These are phyloP conservation scores for Ceratocystis papillata DNA, from an alignment of 2,329 filamentous ascomycete genomes.

Conservation along the genomic window DNA sequence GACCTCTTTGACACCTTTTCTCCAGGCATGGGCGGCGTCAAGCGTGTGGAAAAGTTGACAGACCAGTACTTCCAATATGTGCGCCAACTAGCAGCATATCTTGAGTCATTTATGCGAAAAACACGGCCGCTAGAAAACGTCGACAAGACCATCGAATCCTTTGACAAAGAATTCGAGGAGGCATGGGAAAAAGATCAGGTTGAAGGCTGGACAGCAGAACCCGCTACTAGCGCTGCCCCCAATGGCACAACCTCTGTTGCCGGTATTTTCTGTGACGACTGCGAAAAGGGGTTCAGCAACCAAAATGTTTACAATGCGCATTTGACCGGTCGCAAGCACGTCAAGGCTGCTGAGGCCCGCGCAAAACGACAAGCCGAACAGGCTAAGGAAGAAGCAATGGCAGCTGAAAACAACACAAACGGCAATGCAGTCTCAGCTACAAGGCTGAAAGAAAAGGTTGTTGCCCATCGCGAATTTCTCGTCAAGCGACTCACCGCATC, in stretches of 20 bases:
- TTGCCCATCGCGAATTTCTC: conserved; percentile 79
- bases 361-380: conserved; percentile 37
- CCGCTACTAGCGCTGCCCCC: conserved; percentile 31
- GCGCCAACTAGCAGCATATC: conserved; percentile 64
- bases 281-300: conserved; percentile 91
- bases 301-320: conserved; percentile 89
- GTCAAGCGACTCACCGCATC: conserved; percentile 67
- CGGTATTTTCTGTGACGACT: conserved; percentile 75
- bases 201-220: conserved; percentile 62
- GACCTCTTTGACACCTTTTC: conserved; percentile 82
- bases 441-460: conserved; percentile 72
- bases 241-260: conserved; percentile 37
- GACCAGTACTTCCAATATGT: conserved; percentile 90
- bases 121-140: conserved; percentile 79
- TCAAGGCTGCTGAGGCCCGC: conserved; percentile 64
- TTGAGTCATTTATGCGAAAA: conserved; percentile 78
- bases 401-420: conserved; percentile 28
- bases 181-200: conserved; percentile 73
- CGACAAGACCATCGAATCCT: conserved; percentile 61
- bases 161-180: conserved; percentile 74
- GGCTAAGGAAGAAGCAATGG: conserved; percentile 27
- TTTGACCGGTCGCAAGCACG: conserved; percentile 82
- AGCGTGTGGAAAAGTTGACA: conserved; percentile 73
- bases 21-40: conserved; percentile 61
- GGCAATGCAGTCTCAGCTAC: conserved; percentile 34